Evolutionary conservation across 2,329 filamentous ascomycete genomes (phyloP).

Genomic region (Arthrocladium fulminans): DNA sequence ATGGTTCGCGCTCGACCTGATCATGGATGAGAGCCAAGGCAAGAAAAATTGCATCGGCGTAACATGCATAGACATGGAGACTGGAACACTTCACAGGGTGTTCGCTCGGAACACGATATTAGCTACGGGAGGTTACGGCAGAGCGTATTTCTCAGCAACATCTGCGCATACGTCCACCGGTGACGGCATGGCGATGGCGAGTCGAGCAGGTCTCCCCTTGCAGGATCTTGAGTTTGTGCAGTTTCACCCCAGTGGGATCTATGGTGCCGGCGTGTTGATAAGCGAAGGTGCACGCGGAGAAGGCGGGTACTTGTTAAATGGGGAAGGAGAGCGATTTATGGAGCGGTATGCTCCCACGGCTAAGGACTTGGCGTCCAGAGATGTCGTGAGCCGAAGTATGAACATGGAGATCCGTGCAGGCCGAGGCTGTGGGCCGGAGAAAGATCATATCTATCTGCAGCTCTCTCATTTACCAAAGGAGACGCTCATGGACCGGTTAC

Average conservation of each 20-base stretch:
- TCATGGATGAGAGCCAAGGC: constrained; percentile 55
- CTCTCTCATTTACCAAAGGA: constrained; percentile 78
- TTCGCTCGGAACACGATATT: constrained; percentile 67
- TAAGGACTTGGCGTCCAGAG: constrained; percentile 81
- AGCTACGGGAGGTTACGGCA: constrained; percentile 82
- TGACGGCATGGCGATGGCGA: constrained; percentile 90
- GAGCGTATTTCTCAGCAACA: constrained; percentile 86
- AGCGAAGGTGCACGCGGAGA: constrained; percentile 87
- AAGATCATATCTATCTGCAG: constrained; percentile 89
- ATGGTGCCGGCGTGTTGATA: constrained; percentile 83
- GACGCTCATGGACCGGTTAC: constrained; percentile 76
- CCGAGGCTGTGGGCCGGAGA: constrained; percentile 78
- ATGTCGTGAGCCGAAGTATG: constrained; percentile 86
- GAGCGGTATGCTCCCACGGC: constrained; percentile 85
- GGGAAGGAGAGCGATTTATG: constrained; percentile 89
- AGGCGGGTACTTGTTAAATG: constrained; percentile 84
- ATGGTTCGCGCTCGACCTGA: constrained; percentile 81
- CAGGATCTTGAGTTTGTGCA: constrained; percentile 93
- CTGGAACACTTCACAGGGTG: constrained; percentile 83
- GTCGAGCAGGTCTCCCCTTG: constrained; percentile 79
- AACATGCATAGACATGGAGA: constrained; percentile 85
- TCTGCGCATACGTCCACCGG: constrained; percentile 87
- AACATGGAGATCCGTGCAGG: constrained; percentile 87
- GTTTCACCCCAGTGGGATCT: constrained; percentile 80
- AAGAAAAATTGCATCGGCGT: constrained; percentile 84